Conservation (phyloP, 1,284 basidiomycete genomes). For the Trametes hirsuta region DNA sequence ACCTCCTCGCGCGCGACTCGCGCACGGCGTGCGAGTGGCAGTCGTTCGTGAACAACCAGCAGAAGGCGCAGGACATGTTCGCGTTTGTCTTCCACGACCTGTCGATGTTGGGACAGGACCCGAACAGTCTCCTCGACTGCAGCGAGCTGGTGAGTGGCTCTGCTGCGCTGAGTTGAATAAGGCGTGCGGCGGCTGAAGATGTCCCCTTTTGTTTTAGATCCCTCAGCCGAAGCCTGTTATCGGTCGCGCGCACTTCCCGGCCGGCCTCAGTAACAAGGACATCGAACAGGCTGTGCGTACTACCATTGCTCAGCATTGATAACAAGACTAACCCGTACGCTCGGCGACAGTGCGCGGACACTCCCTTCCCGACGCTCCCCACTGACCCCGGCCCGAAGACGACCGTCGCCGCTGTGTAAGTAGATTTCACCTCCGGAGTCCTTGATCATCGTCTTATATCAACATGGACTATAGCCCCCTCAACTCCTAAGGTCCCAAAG, state of each 20-base stretch:
- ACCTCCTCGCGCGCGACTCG: slow-evolving; percentile 26
- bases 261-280: slow-evolving; percentile 19
- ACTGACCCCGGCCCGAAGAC: slow-evolving; percentile 24
- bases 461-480: neutral
- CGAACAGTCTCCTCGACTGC: slow-evolving; percentile 26
- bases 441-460: neutral
- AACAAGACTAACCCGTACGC: neutral
- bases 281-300: slow-evolving; percentile 27
- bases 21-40: slow-evolving; percentile 39
- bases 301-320: no score
- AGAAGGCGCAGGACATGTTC: slow-evolving; percentile 27
- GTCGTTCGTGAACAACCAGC: slow-evolving; percentile 31
- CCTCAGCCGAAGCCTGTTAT: slow-evolving; percentile 10
- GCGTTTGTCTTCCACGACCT: slow-evolving; percentile 25
- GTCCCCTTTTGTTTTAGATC: neutral
- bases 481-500: neutral
- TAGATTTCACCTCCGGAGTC: neutral
- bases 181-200: neutral
- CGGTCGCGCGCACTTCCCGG: slow-evolving; percentile 17
- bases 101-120: slow-evolving; percentile 24
- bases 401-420: slow-evolving; percentile 17
- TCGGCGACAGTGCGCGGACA: slow-evolving; percentile 12
- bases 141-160: slow-evolving; percentile 26
- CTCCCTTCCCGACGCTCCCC: slow-evolving; percentile 23
- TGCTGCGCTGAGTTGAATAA: neutral